A percentile compares a stretch with the other conserved stretches of the same genome.
These are phyloP conservation scores for Eutrema salsugineum DNA, from an alignment of 441 rosid genomes.

Conservation along the genomic window DNA sequence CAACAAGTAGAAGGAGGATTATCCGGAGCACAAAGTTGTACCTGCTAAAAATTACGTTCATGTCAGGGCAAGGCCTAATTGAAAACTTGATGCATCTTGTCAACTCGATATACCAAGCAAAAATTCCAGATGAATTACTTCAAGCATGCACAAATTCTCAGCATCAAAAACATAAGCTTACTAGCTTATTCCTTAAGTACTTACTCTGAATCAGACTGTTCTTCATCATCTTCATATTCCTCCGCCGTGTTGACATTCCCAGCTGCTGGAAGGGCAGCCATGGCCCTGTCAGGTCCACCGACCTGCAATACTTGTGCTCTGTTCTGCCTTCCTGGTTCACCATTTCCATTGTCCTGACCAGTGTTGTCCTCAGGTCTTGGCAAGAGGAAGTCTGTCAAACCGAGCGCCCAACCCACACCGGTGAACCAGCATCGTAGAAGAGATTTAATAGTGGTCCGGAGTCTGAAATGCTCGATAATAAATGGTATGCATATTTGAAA, in stretches of 20 bases:
- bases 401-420: slow-evolving; percentile 93
- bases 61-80: slow-evolving; percentile 8
- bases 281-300: slow-evolving; percentile 65
- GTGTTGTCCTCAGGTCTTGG: slow-evolving; percentile 74
- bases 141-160: not conserved
- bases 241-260: slow-evolving; percentile 44
- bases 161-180: not conserved
- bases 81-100: not conserved
- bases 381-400: slow-evolving; percentile 77
- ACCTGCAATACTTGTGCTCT: slow-evolving; percentile 51
- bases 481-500: slow-evolving; percentile 97
- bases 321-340: slow-evolving; percentile 76
- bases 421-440: slow-evolving; percentile 90
- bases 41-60: slow-evolving; percentile 49
- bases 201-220: slow-evolving; percentile 84
- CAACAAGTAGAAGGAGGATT: slow-evolving; percentile 76
- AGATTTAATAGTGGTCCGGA: slow-evolving; percentile 86
- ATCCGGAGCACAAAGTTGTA: slow-evolving; percentile 81
- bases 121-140: not conserved
- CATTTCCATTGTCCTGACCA: slow-evolving; percentile 72
- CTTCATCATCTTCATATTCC: slow-evolving; percentile 67
- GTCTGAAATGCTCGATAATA: slow-evolving; percentile 88
- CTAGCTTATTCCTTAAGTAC: slow-evolving; percentile 6
- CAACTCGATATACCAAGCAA: not conserved
- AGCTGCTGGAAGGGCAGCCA: slow-evolving; percentile 53